Conservation (phyloP, 2,329 filamentous ascomycete genomes). For the Pseudocercospora musae region DNA sequence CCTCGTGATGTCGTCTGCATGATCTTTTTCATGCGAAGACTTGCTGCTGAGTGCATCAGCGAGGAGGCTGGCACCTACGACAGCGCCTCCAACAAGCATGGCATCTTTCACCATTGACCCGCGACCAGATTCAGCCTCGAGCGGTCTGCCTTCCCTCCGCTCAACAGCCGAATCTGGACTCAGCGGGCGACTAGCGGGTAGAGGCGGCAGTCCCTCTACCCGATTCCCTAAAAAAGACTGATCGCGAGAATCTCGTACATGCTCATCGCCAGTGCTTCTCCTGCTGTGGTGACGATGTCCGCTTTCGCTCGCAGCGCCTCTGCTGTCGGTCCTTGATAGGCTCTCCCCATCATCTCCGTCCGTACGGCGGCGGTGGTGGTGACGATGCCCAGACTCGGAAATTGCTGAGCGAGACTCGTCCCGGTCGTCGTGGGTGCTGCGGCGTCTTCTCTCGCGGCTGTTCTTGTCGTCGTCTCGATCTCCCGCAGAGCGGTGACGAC, state of each 20-base stretch:
- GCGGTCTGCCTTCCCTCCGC: constrained; percentile 35
- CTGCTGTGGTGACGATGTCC: constrained; percentile 22
- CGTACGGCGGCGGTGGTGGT: constrained; percentile 26
- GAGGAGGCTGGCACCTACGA: constrained; percentile 11
- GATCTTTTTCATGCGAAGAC: constrained; percentile 6
- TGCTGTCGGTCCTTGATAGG: constrained; percentile 18
- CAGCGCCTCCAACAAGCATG: constrained; percentile 1
- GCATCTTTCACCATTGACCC: constrained; percentile 19
- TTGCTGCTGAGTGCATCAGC: constrained; percentile 7
- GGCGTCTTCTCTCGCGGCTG: constrained; percentile 27
- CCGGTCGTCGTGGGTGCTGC: constrained; percentile 22
- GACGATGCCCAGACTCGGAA: constrained; percentile 25
- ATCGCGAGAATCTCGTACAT: constrained; percentile 27
- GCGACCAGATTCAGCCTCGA: constrained; percentile 29
- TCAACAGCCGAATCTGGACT: constrained; percentile 30
- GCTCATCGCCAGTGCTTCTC: constrained; percentile 26
- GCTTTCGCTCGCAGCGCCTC: constrained; percentile 19
- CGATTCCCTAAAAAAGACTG: constrained; percentile 64
- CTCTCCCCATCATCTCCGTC: constrained; percentile 26
- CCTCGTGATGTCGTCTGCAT: background rate
- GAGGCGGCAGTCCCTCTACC: constrained; percentile 58
- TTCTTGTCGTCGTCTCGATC: constrained; percentile 23
- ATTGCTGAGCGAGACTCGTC: constrained; percentile 11
- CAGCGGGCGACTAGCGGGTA: constrained; percentile 35
- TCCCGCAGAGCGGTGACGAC: constrained; percentile 15